Conservation (phyloP, 352 stramenopile genomes). For the Thalassiosira livingstoniorum region DNA sequence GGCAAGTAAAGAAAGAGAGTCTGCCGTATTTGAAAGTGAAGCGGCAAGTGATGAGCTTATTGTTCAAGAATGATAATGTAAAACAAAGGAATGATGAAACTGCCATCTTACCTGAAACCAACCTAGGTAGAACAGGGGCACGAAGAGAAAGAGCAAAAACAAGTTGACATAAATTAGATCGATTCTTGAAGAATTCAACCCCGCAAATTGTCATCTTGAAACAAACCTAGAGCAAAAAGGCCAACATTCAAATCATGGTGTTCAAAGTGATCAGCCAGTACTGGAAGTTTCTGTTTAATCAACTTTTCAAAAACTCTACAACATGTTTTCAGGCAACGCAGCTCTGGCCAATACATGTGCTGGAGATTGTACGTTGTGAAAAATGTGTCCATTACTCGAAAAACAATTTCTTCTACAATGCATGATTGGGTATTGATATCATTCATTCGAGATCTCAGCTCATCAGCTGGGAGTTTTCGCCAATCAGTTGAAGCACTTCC, state of each 20-base stretch:
- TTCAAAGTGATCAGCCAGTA: slow-evolving; percentile 85
- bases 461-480: slow-evolving; percentile 56
- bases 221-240: slow-evolving; percentile 85
- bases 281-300: slow-evolving; percentile 83
- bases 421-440: slow-evolving; percentile 56
- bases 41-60: no score
- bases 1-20: slow-evolving; percentile 86
- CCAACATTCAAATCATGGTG: slow-evolving; percentile 86
- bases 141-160: no score
- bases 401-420: slow-evolving; percentile 82
- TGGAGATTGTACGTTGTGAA: slow-evolving; percentile 82
- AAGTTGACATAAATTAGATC: no score
- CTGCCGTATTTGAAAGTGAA: no score
- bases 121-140: no score
- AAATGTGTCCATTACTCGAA: slow-evolving; percentile 82
- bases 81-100: no score
- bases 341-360: slow-evolving; percentile 85
- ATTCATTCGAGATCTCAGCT: slow-evolving; percentile 55
- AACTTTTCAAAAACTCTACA: slow-evolving; percentile 84
- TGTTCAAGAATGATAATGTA: no score
- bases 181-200: no score
- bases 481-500: slow-evolving; percentile 28
- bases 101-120: no score
- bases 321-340: slow-evolving; percentile 83
- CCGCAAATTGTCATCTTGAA: no score